Evolutionary conservation across 1,284 basidiomycete species (phyloP), one percentile per base, ranked within the genome.

Genomic region (Cutaneotrichosporon sp.): DNA sequence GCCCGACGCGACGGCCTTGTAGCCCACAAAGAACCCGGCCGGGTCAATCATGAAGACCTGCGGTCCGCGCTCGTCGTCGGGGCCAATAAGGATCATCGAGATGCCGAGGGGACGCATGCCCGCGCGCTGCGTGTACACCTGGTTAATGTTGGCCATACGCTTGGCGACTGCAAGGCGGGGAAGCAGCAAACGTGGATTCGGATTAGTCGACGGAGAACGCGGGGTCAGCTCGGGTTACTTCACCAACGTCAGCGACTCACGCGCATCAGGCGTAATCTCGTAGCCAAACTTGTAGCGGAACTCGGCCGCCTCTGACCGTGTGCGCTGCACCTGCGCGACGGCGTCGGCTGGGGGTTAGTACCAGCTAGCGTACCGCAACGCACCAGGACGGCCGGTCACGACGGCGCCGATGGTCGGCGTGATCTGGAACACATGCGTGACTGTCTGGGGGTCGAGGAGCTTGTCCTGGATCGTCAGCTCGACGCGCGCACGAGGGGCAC

Each of bases 21-120:
- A 98, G 1, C 96, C 96, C 41, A 97, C 90, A 72, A 92, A 99
- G 79, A 96, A 97, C 3, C 96, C 96, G 1, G 96, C 96, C 7
- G 96, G 96, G 72, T 99, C 96, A 55, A 98, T 85, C 77, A 97
- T 97, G 82, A 97, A 98, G 66, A 88, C 83, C 76, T 97, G 94
- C 13, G 96, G 93, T 15, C 90, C 90, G 42, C 76, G 76, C 72
- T 97, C 91, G 20, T 85, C 80, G 74, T 98, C 96, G 53, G 87
- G 82, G 2, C 96, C 96, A 65, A 98, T 92, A 60, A 98, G 78
- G 60, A 97, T 89, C 92, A 97, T 97, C 4, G 90, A 91, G 58
- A 98, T 96, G 44, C 96, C 96, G 26, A 97, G 79, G 5, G 96
- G 96, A 49, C 96, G 83, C 92, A 98, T 98, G 42, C 85, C 96